Conservation (phyloP, 129 eudicot species). For the Mikania micrantha region DNA sequence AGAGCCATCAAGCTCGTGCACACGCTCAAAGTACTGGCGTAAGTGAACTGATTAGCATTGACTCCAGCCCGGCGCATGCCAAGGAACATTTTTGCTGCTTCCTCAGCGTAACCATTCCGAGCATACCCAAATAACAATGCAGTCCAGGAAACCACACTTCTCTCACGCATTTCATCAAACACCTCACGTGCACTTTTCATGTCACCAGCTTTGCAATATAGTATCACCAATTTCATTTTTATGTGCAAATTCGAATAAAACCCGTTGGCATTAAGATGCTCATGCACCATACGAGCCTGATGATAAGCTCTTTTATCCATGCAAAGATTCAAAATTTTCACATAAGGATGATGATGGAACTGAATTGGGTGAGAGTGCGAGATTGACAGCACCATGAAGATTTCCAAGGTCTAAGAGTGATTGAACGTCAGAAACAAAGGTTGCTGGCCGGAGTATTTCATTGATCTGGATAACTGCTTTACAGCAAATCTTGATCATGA, state of each 20-base stretch:
- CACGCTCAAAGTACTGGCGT: slow-evolving; percentile 57
- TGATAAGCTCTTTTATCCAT: slow-evolving; percentile 32
- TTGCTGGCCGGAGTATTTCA: slow-evolving; percentile 9
- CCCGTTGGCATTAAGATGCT: slow-evolving; percentile 38
- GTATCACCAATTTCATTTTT: slow-evolving; percentile 41
- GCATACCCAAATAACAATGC: slow-evolving; percentile 65
- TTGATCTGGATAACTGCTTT: slow-evolving; percentile 17
- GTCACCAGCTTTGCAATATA: slow-evolving; percentile 43
- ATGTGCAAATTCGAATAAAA: slow-evolving; percentile 22
- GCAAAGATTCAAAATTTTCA: slow-evolving; percentile 42
- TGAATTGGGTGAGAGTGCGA: slow-evolving; percentile 32
- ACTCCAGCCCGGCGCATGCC: slow-evolving; percentile 48
- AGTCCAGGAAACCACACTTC: slow-evolving; percentile 67
- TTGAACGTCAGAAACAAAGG: slow-evolving; percentile 9
- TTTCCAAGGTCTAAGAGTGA: slow-evolving; percentile 20
- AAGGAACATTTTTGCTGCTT: slow-evolving; percentile 41
- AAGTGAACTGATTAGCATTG: slow-evolving; percentile 55
- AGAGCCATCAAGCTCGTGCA: slow-evolving; percentile 36
- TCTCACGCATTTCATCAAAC: slow-evolving; percentile 60
- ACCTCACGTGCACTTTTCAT: slow-evolving; percentile 39
- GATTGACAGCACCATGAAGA: slow-evolving; percentile 23
- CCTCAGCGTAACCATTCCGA: slow-evolving; percentile 33
- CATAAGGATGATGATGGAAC: slow-evolving; percentile 32
- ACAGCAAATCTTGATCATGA: slow-evolving; percentile 20
- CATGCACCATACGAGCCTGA: slow-evolving; percentile 42